A percentile compares a stretch with the other conserved stretches of the same genome.
These are phyloP conservation scores for Pichia sp. DNA, from an alignment of 1,139 yeast genomes.

Conservation along the genomic window DNA sequence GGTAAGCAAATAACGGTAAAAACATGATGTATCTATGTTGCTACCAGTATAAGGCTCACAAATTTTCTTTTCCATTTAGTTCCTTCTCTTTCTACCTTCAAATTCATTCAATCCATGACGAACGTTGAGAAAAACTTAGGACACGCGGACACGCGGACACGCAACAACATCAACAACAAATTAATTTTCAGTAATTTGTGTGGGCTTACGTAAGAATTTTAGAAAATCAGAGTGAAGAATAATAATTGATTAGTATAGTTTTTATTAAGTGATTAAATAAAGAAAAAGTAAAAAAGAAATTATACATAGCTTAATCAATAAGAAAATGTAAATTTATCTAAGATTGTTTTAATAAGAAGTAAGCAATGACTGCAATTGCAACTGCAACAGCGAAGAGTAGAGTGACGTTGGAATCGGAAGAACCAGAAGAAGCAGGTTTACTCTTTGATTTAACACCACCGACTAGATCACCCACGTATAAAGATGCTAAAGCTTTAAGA, in stretches of 20 bases:
- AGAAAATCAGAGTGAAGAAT: no score
- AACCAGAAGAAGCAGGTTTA: constrained; percentile 10
- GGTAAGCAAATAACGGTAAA: neutral
- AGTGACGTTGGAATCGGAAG: constrained; percentile 16
- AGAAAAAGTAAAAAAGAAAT: neutral
- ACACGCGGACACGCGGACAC: no score
- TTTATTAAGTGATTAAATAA: no score
- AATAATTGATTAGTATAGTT: no score
- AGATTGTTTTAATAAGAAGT: constrained; percentile 20
- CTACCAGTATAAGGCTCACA: no score
- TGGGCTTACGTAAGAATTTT: no score
- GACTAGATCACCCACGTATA: constrained; percentile 66
- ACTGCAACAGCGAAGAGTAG: constrained; percentile 24
- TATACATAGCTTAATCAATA: neutral
- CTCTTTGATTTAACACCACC: constrained; percentile 24
- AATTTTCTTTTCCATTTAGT: no score
- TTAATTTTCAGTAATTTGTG: no score
- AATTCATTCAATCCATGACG: no score
- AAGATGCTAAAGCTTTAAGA: constrained; percentile 59
- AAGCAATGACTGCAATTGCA: constrained; percentile 25
- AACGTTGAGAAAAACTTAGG: no score
- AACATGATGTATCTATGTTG: neutral
- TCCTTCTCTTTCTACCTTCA: no score
- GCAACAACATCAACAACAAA: no score
- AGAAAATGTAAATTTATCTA: neutral